A percentile compares a stretch with the other conserved stretches of the same genome.
Conservation (phyloP, 306 rosid species). For the Acacia confusa region DNA sequence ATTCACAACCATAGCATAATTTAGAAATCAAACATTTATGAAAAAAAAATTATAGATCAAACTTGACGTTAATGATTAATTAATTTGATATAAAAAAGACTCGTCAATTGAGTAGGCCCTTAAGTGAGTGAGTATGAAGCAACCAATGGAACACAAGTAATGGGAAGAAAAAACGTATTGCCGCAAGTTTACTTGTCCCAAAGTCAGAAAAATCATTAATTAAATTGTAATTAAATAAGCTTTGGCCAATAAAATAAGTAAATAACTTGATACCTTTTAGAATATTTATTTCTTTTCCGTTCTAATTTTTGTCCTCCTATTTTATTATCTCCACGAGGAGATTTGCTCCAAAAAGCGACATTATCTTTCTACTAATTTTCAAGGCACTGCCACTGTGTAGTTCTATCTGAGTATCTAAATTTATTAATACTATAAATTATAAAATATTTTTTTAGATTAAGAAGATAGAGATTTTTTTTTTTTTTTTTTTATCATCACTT, state of each 20-base stretch:
- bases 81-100: background rate
- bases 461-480: too few relatives aligned
- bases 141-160: background rate
- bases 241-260: background rate
- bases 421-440: too few relatives aligned
- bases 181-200: background rate
- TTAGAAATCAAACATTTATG: background rate
- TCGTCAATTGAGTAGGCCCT: background rate
- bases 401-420: too few relatives aligned
- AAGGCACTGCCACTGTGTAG: too few relatives aligned
- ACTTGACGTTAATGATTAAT: background rate
- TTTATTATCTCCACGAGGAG: too few relatives aligned
- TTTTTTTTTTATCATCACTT: background rate
- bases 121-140: background rate
- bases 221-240: background rate
- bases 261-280: too few relatives aligned
- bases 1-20: background rate
- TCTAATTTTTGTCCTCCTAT: too few relatives aligned
- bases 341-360: too few relatives aligned
- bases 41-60: background rate
- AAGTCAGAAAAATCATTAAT: background rate
- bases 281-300: too few relatives aligned
- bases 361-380: too few relatives aligned
- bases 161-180: background rate
- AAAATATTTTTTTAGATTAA: too few relatives aligned